Percentiles rank a stretch among this genome's conserved stretches.
phyloP scores from a whole-genome alignment of 2,329 filamentous ascomycete species.

The Hymenotorrendiella dingleyae region DNA sequence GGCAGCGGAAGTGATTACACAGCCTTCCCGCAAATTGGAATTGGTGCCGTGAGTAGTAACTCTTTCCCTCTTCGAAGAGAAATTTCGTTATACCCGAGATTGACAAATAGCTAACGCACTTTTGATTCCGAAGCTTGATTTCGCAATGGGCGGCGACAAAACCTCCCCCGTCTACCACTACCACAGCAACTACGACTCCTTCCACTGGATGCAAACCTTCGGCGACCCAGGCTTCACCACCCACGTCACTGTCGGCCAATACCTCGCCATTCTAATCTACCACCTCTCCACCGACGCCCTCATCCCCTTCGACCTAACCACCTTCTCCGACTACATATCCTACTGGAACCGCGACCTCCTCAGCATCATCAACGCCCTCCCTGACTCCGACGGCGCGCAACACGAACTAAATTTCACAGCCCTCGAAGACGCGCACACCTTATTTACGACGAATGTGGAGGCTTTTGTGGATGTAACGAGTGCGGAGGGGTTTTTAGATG shows the following conservation, averaged over 20 bases:
- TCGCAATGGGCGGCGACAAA: conserved; percentile 40
- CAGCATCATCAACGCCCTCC: neutral
- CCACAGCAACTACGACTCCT: conserved; percentile 76
- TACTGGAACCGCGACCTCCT: conserved; percentile 2
- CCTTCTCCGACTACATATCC: neutral
- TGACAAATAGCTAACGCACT: neutral
- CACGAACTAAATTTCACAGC: neutral
- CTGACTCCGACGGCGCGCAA: neutral
- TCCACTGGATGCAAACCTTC: conserved; percentile 72
- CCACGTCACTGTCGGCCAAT: conserved; percentile 49
- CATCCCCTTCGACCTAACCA: conserved; percentile 35
- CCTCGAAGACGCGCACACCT: neutral
- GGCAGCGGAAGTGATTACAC: conserved; percentile 62
- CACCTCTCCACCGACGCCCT: conserved; percentile 40
- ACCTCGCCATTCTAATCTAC: conserved; percentile 41
- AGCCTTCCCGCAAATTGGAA: conserved; percentile 46
- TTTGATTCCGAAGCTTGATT: conserved; percentile 43
- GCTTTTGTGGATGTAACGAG: neutral
- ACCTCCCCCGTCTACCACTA: conserved; percentile 59
- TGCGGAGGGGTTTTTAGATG: neutral
- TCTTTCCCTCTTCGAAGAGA: neutral
- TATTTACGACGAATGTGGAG: neutral
- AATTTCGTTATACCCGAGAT: too few species aligned
- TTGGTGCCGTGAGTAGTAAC: conserved; percentile 15
- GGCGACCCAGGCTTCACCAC: conserved; percentile 56